Conservation (phyloP, 495 filamentous ascomycete genomes). For the Diplogelasinospora grovesii region DNA sequence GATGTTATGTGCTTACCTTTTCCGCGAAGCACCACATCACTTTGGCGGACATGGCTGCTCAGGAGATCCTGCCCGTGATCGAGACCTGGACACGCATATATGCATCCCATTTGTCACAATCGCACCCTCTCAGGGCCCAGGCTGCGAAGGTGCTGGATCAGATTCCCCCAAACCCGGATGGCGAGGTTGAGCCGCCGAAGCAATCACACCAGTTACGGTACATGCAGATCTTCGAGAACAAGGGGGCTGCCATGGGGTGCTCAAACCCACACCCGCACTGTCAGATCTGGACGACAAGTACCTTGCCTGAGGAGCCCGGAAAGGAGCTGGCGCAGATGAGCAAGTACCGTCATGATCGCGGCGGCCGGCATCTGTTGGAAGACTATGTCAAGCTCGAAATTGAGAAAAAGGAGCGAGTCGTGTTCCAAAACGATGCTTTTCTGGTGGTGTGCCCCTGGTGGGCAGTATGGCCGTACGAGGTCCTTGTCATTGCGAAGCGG, state of each 20-base stretch:
- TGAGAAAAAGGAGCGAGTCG: constrained; percentile 73
- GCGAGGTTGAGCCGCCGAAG: constrained; percentile 47
- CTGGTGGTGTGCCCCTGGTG: constrained; percentile 91
- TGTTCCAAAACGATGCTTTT: constrained; percentile 79
- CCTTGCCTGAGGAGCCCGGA: constrained; percentile 78
- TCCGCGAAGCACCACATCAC: constrained; percentile 85
- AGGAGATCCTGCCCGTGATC: constrained; percentile 68
- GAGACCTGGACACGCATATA: constrained; percentile 87
- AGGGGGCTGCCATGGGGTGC: constrained; percentile 96
- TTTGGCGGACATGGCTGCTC: constrained; percentile 71
- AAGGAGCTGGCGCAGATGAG: constrained; percentile 70
- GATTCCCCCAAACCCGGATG: constrained; percentile 35
- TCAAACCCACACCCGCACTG: constrained; percentile 98
- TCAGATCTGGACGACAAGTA: constrained; percentile 90
- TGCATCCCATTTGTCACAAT: constrained; percentile 65
- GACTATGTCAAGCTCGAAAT: constrained; percentile 85
- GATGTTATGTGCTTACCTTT: constrained; percentile 97
- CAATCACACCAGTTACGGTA: constrained; percentile 87
- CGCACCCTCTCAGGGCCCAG: constrained; percentile 53
- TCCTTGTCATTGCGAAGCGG: constrained; percentile 77
- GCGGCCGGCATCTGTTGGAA: constrained; percentile 65
- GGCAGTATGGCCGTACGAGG: constrained; percentile 95
- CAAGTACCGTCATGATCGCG: constrained; percentile 66
- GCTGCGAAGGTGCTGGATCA: constrained; percentile 24
- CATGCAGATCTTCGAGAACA: constrained; percentile 99